phyloP scores from a whole-genome alignment of 208 protist genomes.

The Crithidia brevicula region DNA sequence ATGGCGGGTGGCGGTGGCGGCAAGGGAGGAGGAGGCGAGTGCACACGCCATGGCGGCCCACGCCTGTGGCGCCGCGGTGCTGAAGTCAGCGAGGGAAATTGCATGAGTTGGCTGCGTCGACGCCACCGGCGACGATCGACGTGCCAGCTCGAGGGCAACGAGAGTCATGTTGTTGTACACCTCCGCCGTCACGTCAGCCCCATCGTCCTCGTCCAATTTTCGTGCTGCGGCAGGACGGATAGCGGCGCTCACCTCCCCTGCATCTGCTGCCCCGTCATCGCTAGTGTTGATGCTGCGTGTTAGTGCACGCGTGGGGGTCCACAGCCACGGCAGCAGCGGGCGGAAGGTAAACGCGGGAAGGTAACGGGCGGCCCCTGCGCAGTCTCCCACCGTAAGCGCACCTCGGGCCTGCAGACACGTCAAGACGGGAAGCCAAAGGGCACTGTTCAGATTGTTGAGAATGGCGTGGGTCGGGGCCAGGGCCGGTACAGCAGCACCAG shows the following conservation, averaged over 20 bases:
- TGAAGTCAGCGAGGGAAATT: constrained; percentile 9
- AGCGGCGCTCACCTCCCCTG: too few relatives aligned
- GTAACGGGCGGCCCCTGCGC: constrained; percentile 42
- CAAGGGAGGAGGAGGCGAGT: not conserved
- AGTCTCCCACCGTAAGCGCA: constrained; percentile 37
- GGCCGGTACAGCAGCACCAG: constrained; percentile 7
- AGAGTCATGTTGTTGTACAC: constrained; percentile 15
- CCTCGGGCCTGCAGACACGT: constrained; percentile 46
- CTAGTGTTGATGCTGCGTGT: too few relatives aligned
- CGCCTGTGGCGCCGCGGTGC: constrained; percentile 6
- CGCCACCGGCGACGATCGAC: not conserved
- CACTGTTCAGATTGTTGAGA: constrained; percentile 42
- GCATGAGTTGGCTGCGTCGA: not conserved
- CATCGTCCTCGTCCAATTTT: too few relatives aligned
- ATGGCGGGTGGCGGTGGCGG: not conserved
- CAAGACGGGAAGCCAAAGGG: constrained; percentile 50
- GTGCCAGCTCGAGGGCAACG: not conserved
- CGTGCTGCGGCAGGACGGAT: too few relatives aligned
- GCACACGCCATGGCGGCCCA: constrained; percentile 4
- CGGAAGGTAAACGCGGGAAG: constrained; percentile 49
- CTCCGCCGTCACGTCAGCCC: not conserved
- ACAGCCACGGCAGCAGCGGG: constrained; percentile 60
- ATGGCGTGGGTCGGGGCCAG: constrained; percentile 24
- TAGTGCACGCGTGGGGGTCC: constrained; percentile 8
- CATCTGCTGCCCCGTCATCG: not conserved